Evolutionary conservation across 495 filamentous ascomycete species (phyloP).

Genomic region (Mycothermus thermophilus): DNA sequence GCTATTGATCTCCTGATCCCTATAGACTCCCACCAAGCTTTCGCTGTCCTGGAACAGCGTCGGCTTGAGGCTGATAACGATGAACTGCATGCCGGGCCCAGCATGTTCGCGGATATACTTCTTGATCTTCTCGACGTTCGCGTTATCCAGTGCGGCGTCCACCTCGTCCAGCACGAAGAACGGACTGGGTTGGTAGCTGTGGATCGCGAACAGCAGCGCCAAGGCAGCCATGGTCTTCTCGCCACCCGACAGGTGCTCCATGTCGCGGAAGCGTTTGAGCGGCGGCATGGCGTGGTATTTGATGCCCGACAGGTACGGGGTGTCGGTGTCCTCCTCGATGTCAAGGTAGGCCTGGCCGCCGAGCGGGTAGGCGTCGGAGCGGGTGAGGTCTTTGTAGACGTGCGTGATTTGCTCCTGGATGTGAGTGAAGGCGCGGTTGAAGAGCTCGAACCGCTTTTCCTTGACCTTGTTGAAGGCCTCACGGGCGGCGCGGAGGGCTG

Average conservation of each 20-base stretch:
- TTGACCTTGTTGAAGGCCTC: conserved; percentile 73
- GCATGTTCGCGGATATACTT: conserved; percentile 91
- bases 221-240: conserved; percentile 99
- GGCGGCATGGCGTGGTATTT: conserved; percentile 99
- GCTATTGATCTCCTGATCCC: conserved; percentile 85
- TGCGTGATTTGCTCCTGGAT: conserved; percentile 88
- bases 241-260: conserved; percentile 94
- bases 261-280: conserved; percentile 94
- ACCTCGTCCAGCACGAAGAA: conserved; percentile 99
- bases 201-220: conserved; percentile 88
- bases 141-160: conserved; percentile 91
- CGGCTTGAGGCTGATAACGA: conserved; percentile 90
- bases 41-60: conserved; percentile 90
- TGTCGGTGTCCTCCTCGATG: conserved; percentile 73
- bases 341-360: conserved; percentile 94
- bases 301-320: conserved; percentile 81
- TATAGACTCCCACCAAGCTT: conserved; percentile 84
- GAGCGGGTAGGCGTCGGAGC: conserved; percentile 67
- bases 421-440: conserved; percentile 87
- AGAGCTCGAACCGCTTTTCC: conserved; percentile 71
- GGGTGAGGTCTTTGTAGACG: conserved; percentile 90
- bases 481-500: conserved; percentile 55
- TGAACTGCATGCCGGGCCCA: conserved; percentile 95
- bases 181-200: conserved; percentile 82
- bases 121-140: conserved; percentile 87